Conservation (phyloP, 257 asterid genomes). For the Nicotiana tabacum region DNA sequence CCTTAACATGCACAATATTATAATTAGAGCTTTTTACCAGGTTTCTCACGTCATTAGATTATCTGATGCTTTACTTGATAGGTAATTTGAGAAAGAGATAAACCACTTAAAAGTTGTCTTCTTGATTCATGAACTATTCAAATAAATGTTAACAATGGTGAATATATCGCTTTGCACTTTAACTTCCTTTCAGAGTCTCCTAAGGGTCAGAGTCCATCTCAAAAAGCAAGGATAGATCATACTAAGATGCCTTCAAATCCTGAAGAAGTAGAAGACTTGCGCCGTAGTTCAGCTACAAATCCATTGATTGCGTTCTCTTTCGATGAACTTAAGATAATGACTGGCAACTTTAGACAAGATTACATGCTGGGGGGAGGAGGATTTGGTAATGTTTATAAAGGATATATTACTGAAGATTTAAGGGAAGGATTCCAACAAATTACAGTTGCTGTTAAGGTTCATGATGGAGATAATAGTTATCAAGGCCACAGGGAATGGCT, state of each 20-base stretch:
- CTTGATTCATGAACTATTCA: background rate
- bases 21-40: background rate
- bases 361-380: conserved; percentile 94
- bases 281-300: conserved; percentile 53
- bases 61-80: background rate
- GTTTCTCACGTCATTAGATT: background rate
- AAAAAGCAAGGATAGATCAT: conserved; percentile 33
- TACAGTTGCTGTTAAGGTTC: conserved; percentile 90
- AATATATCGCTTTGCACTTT: background rate
- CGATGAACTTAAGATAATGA: conserved; percentile 54
- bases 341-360: conserved; percentile 85
- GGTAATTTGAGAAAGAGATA: background rate
- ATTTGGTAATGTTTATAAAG: conserved; percentile 89
- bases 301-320: conserved; percentile 68
- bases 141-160: background rate
- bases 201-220: conserved; percentile 34
- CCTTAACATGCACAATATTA: background rate
- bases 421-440: conserved; percentile 37
- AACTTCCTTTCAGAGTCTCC: conserved; percentile 38
- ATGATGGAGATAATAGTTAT: conserved; percentile 79
- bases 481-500: conserved; percentile 99
- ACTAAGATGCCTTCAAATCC: conserved; percentile 74
- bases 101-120: background rate
- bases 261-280: conserved; percentile 85
- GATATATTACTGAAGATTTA: conserved; percentile 47